These are phyloP conservation scores for Beauveria scarabaeidicola DNA, from an alignment of 2,329 filamentous ascomycete species.

Conservation along the genomic window DNA sequence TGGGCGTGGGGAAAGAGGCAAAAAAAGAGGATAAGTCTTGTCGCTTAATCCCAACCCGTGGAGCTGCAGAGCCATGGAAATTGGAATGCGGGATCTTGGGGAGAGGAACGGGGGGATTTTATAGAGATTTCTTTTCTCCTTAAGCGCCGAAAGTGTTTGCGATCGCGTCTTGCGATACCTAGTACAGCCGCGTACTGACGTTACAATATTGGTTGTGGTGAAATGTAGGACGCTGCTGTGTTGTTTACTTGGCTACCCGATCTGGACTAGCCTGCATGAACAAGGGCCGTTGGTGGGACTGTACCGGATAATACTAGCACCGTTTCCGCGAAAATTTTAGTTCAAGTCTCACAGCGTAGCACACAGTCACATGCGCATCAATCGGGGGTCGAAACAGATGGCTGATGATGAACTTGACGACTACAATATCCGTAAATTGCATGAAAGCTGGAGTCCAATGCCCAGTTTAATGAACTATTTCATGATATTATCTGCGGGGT, in stretches of 20 bases:
- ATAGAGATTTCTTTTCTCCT: background rate
- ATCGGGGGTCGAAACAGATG: background rate
- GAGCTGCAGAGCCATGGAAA: conserved; percentile 6
- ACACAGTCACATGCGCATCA: too few species aligned
- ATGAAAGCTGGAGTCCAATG: too few species aligned
- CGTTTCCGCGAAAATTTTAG: background rate
- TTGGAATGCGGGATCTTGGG: background rate
- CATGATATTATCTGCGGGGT: too few species aligned
- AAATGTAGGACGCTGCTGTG: background rate
- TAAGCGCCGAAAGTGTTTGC: background rate
- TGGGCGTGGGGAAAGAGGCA: conserved; percentile 1
- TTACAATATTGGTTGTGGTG: background rate
- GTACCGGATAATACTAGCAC: background rate
- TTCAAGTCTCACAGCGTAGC: too few species aligned
- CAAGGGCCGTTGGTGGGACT: background rate
- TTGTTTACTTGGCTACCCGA: conserved; percentile 13
- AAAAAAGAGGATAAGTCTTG: background rate
- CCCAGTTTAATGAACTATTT: too few species aligned
- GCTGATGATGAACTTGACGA: too few species aligned
- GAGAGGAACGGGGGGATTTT: background rate
- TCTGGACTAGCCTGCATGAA: conserved; percentile 5
- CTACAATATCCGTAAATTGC: too few species aligned
- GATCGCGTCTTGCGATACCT: background rate
- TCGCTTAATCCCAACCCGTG: background rate
- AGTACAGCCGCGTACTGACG: background rate